These are phyloP conservation scores for Metschnikowia kofuensis DNA, from an alignment of 805 yeast species.

Conservation along the genomic window DNA sequence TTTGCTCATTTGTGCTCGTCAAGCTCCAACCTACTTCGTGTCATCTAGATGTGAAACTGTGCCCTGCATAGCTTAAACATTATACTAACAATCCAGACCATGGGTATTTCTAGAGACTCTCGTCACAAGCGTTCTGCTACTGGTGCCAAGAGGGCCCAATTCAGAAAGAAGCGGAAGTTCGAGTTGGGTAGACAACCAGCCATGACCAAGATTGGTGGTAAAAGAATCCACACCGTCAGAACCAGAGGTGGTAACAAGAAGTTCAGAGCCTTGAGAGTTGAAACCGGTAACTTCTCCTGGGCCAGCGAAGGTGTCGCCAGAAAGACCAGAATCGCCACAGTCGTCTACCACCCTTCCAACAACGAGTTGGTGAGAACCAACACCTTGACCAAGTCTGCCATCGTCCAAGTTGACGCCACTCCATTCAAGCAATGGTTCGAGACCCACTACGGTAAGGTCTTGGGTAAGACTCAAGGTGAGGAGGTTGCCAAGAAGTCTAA, in stretches of 20 bases:
- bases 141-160: slow-evolving; percentile 99
- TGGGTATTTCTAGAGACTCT: slow-evolving; percentile 99
- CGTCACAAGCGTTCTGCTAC: slow-evolving; percentile 99
- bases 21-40: too few relatives aligned
- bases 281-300: slow-evolving; percentile 99
- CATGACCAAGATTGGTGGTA: slow-evolving; percentile 97
- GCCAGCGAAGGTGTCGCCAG: slow-evolving; percentile 98
- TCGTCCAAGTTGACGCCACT: slow-evolving; percentile 99
- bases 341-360: slow-evolving; percentile 99
- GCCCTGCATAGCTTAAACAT: neutral
- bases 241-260: slow-evolving; percentile 99
- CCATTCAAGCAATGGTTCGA: slow-evolving; percentile 99
- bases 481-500: slow-evolving; percentile 67
- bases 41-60: too few relatives aligned
- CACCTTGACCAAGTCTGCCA: slow-evolving; percentile 98
- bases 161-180: slow-evolving; percentile 99
- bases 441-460: slow-evolving; percentile 91
- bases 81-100: slow-evolving; percentile 40
- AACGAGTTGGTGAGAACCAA: slow-evolving; percentile 99
- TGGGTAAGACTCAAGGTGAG: slow-evolving; percentile 67
- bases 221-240: slow-evolving; percentile 99
- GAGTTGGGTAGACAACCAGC: slow-evolving; percentile 99
- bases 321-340: slow-evolving; percentile 98
- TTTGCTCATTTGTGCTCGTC: too few relatives aligned
- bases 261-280: slow-evolving; percentile 99